Base-by-base conservation (phyloP, 202 grass and related monocot species). In the Setaria viridis region DNA sequence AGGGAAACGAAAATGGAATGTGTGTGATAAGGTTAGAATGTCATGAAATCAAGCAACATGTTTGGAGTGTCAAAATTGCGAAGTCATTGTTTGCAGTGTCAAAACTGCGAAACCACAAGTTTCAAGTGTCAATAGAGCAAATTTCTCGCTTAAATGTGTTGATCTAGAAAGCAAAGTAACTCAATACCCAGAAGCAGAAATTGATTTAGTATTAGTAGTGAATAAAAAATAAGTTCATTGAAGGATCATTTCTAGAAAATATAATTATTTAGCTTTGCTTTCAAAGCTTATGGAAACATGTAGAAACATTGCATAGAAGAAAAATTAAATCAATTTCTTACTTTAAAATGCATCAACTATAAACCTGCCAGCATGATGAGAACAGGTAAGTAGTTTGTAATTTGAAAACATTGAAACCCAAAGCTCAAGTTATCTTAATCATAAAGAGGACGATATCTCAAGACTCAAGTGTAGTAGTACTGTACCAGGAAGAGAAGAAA, bases 401-500 rank as follows among this genome's bases (percentile, higher is more conserved):
- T 37, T 16, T 42, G 60, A 62, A 70, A 70, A 71, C 4, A 53
- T 21, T 62, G 39, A 67, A 85, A 78, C 19, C 54, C 41, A 30
- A 60, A 45, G 17, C 1, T 63, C 60, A 71, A 72, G 13, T 43
- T 80, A 80, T 65, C 9, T 80, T 43, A 6, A 46, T 78, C 51
- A 19, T 43, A 81, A 83, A 74, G n/a, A 84, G n/a, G 25, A 84
- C 19, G 7, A 13, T 50, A 84, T 70, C 6, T 76, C 69, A 91
- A 51, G 34, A 66, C 6, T 76, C 69, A 91, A 51, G 34, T 20
- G 79, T 62, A 73, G 74, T 58, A 84, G 73, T 45, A 70, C 3
- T 65, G n/a, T 95, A 99, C 96, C 96, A 99, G 80, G 77, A 99
- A 99, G 56, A 99, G 96, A 82, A 99, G 96, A 81, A 99, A 99